These are phyloP conservation scores for Fusarium luffae DNA, from an alignment of 2,329 filamentous ascomycete genomes.

Conservation along the genomic window DNA sequence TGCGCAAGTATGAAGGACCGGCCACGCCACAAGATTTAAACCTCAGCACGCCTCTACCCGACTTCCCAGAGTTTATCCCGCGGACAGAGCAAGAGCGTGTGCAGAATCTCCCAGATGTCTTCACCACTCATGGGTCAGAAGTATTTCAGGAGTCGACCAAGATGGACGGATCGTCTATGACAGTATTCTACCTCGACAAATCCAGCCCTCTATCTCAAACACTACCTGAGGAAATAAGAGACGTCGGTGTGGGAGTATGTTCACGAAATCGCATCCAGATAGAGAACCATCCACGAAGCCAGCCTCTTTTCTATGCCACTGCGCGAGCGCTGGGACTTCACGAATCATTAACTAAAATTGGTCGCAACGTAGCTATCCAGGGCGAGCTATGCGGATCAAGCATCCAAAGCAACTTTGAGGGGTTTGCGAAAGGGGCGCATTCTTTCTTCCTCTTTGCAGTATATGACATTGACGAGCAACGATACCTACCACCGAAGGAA, in stretches of 20 bases:
- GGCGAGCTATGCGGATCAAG: conserved; percentile 43
- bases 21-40: neutral
- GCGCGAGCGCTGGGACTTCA: conserved; percentile 23
- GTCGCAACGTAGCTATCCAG: conserved; percentile 38
- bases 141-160: conserved; percentile 54
- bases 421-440: conserved; percentile 34
- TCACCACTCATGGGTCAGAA: conserved; percentile 26
- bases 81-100: conserved; percentile 42
- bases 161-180: conserved; percentile 55
- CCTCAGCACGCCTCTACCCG: conserved; percentile 6
- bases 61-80: conserved; percentile 38
- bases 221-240: conserved; percentile 28
- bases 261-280: conserved; percentile 39
- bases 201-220: conserved; percentile 29
- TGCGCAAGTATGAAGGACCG: conserved; percentile 37
- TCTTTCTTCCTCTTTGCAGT: conserved; percentile 51
- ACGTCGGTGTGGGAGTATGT: conserved; percentile 34
- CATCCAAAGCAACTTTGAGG: conserved; percentile 41
- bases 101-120: conserved; percentile 38
- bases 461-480: conserved; percentile 47
- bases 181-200: conserved; percentile 50
- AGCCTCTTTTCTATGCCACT: conserved; percentile 32
- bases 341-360: conserved; percentile 12
- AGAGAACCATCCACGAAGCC: conserved; percentile 20
- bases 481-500: conserved; percentile 43